Conservation (phyloP, 202 grass and related monocot genomes). For the Schoenoplectus tabernaemontani region DNA sequence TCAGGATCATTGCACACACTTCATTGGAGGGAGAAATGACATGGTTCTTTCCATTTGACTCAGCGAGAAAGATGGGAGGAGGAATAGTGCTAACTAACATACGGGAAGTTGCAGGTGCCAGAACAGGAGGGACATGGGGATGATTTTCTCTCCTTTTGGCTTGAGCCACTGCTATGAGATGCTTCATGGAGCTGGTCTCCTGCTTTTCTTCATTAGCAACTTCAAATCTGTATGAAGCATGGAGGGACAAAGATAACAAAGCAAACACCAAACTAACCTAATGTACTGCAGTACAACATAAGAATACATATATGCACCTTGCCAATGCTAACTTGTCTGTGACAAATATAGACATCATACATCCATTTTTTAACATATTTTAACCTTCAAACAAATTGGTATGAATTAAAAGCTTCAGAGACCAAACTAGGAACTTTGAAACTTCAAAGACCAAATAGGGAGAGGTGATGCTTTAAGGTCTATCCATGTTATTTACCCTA, state of each 20-base stretch:
- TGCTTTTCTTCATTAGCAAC: constrained; percentile 7
- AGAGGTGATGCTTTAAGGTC: background rate
- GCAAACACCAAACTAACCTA: background rate
- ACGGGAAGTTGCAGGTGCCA: background rate
- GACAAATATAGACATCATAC: background rate
- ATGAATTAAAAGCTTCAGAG: background rate
- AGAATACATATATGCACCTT: background rate
- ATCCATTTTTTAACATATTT: background rate
- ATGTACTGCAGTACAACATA: background rate
- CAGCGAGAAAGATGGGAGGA: background rate
- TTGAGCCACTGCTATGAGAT: constrained; percentile 23
- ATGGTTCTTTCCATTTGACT: constrained; percentile 3
- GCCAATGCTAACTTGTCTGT: background rate
- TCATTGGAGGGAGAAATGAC: background rate
- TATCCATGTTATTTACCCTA: constrained; percentile 1
- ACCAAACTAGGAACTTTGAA: background rate
- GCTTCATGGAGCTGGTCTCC: constrained; percentile 1
- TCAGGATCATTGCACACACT: background rate
- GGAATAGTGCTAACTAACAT: background rate
- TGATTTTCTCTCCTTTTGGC: constrained; percentile 16
- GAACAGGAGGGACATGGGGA: background rate
- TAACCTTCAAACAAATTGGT: background rate
- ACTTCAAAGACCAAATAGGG: too few relatives aligned
- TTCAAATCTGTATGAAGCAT: background rate
- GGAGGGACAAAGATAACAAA: background rate